Evolutionary conservation across 306 rosid species (phyloP).

Genomic region (Cyamopsis tetragonoloba): DNA sequence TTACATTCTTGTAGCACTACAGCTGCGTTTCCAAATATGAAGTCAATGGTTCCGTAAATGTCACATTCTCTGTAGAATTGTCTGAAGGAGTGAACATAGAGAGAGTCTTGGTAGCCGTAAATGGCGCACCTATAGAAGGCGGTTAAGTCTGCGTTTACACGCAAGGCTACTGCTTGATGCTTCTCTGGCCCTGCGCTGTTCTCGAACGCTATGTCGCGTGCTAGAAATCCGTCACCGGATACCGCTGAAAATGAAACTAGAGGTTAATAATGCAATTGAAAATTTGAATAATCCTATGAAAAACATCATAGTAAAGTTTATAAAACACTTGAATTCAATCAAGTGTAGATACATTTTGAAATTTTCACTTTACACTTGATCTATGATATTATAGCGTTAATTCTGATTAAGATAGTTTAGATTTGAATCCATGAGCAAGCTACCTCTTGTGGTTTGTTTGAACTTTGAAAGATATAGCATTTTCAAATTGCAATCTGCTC

Average conservation of each 20-base stretch:
- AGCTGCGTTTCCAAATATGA: conserved; percentile 80
- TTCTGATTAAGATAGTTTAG: too few species aligned
- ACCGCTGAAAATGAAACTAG: conserved; percentile 41
- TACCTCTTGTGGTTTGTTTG: too few species aligned
- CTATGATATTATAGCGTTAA: too few species aligned
- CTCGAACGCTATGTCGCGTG: conserved; percentile 60
- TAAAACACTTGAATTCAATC: too few species aligned
- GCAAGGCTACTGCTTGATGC: conserved; percentile 70
- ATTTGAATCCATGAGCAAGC: too few species aligned
- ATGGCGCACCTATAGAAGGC: conserved; percentile 60
- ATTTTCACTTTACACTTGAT: too few species aligned
- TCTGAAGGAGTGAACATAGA: conserved; percentile 72
- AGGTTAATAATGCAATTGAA: not conserved
- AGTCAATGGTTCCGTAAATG: conserved; percentile 76
- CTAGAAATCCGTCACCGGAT: conserved; percentile 81
- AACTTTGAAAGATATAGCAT: too few species aligned
- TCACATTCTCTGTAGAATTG: conserved; percentile 84
- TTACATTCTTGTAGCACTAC: conserved; percentile 58
- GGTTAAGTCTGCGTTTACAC: conserved; percentile 69
- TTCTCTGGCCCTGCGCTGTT: conserved; percentile 70
- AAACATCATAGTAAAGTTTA: not conserved
- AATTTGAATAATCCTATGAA: not conserved
- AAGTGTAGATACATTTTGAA: too few species aligned
- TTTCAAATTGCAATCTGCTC: too few species aligned
- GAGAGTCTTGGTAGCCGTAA: conserved; percentile 64